Conservation (phyloP, 805 yeast genomes). For the Blastobotrys muscicola region DNA sequence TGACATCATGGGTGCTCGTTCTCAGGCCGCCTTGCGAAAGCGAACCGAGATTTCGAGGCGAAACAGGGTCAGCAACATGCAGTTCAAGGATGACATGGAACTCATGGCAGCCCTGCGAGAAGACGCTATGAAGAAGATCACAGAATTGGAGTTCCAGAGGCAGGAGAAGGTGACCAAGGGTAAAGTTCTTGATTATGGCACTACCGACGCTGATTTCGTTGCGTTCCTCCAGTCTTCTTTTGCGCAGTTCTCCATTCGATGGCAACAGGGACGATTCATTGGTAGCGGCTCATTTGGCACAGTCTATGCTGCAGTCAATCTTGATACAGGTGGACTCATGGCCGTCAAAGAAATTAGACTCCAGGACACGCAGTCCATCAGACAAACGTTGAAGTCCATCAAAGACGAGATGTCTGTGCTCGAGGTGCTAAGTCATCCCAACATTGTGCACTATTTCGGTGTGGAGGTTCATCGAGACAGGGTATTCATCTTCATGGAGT, state of each 20-base stretch:
- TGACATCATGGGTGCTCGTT: constrained; percentile 96
- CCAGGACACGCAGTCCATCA: constrained; percentile 78
- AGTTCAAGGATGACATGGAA: constrained; percentile 45
- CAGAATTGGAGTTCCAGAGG: constrained; percentile 51
- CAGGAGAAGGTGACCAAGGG: constrained; percentile 54
- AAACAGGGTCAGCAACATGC: constrained; percentile 29
- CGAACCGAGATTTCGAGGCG: constrained; percentile 31
- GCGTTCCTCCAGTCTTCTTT: constrained; percentile 81
- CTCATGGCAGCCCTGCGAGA: constrained; percentile 50
- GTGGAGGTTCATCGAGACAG: constrained; percentile 95
- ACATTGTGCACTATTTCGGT: constrained; percentile 92
- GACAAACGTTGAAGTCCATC: constrained; percentile 76
- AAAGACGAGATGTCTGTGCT: constrained; percentile 95
- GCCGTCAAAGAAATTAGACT: constrained; percentile 94
- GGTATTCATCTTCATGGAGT: constrained; percentile 95
- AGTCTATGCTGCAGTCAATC: constrained; percentile 83
- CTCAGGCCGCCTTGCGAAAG: constrained; percentile 51
- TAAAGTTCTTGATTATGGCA: constrained; percentile 78
- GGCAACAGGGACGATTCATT: constrained; percentile 92
- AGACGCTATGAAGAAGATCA: constrained; percentile 58
- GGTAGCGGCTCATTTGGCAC: constrained; percentile 97
- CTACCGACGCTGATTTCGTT: constrained; percentile 78
- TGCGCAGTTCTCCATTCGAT: constrained; percentile 82
- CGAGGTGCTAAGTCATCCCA: constrained; percentile 92
- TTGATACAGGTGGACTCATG: constrained; percentile 92